A percentile compares a stretch with the other conserved stretches of the same genome.
Evolutionary conservation across 805 yeast genomes (phyloP).

Genomic region (Sugiyamaella americana): DNA sequence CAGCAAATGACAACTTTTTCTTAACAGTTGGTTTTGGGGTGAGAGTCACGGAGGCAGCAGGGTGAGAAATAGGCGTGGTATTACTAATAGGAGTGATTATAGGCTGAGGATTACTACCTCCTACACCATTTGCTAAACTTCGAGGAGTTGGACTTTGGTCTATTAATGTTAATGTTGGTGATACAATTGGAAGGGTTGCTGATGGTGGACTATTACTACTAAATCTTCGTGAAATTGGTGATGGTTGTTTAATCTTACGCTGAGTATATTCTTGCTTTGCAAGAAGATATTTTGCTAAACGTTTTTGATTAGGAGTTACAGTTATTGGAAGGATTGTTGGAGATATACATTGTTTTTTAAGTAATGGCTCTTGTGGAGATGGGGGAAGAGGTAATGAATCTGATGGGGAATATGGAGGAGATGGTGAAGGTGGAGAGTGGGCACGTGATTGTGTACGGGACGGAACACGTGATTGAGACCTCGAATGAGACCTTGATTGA

Average conservation of each 20-base stretch:
- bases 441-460: no score
- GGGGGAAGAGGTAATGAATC: background rate
- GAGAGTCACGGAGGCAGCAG: background rate
- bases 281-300: conserved; percentile 1
- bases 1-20: conserved; percentile 68
- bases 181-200: background rate
- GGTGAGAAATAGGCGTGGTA: no score
- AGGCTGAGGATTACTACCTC: background rate
- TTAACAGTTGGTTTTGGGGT: conserved; percentile 2
- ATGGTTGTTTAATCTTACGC: background rate
- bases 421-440: no score
- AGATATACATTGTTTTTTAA: conserved; percentile 12
- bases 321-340: background rate
- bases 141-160: background rate
- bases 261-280: conserved; percentile 8
- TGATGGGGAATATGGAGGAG: background rate
- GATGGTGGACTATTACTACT: background rate
- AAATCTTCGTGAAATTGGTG: background rate
- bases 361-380: conserved; percentile 1
- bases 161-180: background rate
- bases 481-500: background rate
- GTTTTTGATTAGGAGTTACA: conserved; percentile 5
- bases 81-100: background rate
- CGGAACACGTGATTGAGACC: no score
- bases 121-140: background rate